These are phyloP conservation scores for Guadua angustifolia DNA, from an alignment of 176 grass and related monocot genomes.

Conservation along the genomic window DNA sequence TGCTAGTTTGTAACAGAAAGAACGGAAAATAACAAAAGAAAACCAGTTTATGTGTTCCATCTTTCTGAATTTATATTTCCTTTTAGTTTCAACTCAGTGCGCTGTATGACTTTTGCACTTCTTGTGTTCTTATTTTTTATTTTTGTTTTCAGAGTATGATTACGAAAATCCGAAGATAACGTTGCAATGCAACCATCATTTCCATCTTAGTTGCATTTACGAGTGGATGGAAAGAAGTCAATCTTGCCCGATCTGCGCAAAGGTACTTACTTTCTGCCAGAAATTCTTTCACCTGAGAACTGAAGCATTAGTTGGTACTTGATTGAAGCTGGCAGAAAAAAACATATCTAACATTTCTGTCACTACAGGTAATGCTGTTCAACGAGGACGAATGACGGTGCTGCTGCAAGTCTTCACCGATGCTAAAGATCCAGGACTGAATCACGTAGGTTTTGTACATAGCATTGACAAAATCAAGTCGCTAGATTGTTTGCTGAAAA, in stretches of 20 bases:
- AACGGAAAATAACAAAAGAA: not conserved
- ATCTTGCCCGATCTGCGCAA: conserved; percentile 66
- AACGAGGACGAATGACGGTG: conserved; percentile 42
- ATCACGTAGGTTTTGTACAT: conserved; percentile 50
- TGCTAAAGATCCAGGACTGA: conserved; percentile 10
- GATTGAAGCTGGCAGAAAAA: not conserved
- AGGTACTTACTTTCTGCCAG: conserved; percentile 49
- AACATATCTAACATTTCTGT: not conserved
- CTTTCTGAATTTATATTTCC: conserved; percentile 1
- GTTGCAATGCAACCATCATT: conserved; percentile 78
- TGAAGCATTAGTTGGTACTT: not conserved
- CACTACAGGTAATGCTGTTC: conserved; percentile 66
- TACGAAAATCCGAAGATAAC: conserved; percentile 60
- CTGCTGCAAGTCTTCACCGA: conserved; percentile 22
- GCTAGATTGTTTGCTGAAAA: conserved; percentile 51
- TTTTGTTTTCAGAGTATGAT: conserved; percentile 56
- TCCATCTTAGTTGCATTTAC: conserved; percentile 79
- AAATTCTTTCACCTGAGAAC: conserved; percentile 32
- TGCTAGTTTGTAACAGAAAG: not conserved
- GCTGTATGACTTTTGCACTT: not conserved
- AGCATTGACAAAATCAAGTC: conserved; percentile 10
- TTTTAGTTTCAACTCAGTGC: not conserved
- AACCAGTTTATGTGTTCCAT: not conserved
- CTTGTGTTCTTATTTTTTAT: not conserved
- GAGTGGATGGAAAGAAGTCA: conserved; percentile 94